Percentiles rank a stretch among this genome's conserved stretches.
phyloP scores from a whole-genome alignment of 176 grass and related monocot species.

The Coix lacrymajobi region DNA sequence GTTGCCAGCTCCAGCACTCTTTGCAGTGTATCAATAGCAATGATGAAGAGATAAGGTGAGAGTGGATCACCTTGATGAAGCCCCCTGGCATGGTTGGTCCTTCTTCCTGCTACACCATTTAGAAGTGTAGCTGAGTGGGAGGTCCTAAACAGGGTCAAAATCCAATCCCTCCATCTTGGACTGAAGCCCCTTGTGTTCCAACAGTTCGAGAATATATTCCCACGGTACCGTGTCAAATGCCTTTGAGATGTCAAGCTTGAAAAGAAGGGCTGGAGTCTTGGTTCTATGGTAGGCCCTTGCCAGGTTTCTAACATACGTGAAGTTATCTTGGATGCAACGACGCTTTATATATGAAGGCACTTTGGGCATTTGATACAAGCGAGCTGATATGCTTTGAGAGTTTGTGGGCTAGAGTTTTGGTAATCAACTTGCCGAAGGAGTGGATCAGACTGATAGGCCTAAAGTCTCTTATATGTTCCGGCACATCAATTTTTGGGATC shows the following conservation, averaged over 20 bases:
- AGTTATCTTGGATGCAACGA: no score
- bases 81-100: accelerated
- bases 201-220: neutral
- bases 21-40: neutral
- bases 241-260: neutral
- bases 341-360: no score
- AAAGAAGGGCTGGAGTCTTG: neutral
- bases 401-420: accelerated
- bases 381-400: no score
- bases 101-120: neutral
- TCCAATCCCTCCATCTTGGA: neutral
- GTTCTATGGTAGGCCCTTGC: neutral
- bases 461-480: no score
- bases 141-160: no score
- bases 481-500: no score
- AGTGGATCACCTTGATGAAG: no score
- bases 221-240: neutral
- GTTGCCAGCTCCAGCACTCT: neutral
- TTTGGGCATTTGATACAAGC: no score
- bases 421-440: no score
- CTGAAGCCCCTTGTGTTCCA: neutral
- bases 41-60: neutral
- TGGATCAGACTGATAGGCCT: no score
- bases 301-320: neutral
- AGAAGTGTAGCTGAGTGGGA: neutral